Evolutionary conservation across 257 asterid genomes (phyloP).

Genomic region (Solanum verrucosum): DNA sequence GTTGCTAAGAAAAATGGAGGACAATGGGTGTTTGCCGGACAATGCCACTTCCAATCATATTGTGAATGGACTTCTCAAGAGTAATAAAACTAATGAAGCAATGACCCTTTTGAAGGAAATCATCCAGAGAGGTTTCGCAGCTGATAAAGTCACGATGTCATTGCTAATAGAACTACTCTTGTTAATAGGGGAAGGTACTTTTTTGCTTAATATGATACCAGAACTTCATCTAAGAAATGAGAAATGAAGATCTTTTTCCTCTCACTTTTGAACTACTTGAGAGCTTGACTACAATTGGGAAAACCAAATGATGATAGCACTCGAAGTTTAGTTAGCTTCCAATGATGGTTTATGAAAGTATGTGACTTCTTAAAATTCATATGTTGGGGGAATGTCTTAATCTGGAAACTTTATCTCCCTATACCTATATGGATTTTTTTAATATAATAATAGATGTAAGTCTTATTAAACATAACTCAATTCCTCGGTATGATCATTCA

Average conservation of each 20-base stretch:
- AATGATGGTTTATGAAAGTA: background rate
- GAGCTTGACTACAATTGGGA: background rate
- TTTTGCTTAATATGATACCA: slow-evolving; percentile 1
- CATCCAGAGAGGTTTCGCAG: background rate
- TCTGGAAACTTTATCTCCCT: background rate
- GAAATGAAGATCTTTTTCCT: background rate
- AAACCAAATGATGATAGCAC: background rate
- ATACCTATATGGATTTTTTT: background rate
- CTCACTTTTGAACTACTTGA: background rate
- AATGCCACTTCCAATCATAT: slow-evolving; percentile 10
- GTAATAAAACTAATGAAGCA: slow-evolving; percentile 6
- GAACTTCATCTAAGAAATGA: background rate
- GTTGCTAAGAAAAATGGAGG: slow-evolving; percentile 16
- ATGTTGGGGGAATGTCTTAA: background rate
- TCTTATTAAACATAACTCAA: background rate
- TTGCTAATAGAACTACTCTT: background rate
- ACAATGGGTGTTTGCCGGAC: slow-evolving; percentile 4
- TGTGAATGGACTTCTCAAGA: background rate
- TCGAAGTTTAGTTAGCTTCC: background rate
- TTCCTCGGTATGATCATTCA: background rate
- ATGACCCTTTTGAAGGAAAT: slow-evolving; percentile 10
- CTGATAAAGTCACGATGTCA: background rate
- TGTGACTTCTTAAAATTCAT: background rate
- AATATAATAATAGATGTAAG: background rate
- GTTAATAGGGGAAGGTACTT: background rate